Evolutionary conservation across 2,329 filamentous ascomycete genomes (phyloP), one percentile per base, ranked within the genome.

Genomic region (Elsinoe batatas): DNA sequence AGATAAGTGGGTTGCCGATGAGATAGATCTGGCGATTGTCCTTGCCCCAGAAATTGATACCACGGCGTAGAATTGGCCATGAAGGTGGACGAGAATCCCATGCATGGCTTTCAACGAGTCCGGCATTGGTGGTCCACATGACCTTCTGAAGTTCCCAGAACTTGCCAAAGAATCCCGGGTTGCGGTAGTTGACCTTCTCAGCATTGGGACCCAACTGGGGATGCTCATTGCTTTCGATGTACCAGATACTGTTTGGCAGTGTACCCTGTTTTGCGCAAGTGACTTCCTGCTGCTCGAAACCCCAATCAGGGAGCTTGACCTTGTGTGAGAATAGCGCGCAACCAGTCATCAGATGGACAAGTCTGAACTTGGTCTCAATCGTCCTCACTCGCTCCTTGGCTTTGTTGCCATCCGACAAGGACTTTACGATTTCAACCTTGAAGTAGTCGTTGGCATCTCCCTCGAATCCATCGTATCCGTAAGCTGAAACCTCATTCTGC

Each of bases 1-100:
- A 98, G 63, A 97, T 85, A 57, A 96, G 72, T 1, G 91, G 91
- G 71, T 98, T 97, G 56, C 93, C 93, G 56, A 96, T 84, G 17
- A 98, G 84, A 71, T 98, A 98, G 64, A 98, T 90, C 70, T 98
- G 93, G 59, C 90, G 88, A 70, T 95, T 80, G 65, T 96, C 80
- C 65, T 87, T 90, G 62, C 91, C 90, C 93, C 93, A 98, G 79
- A 98, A 98, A 76, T 98, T 98, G 79, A 98, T 98, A 65, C 93
- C 93, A 60, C 93, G 88, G 62, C 82, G 82, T 53, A 98, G 82
- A 57, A 94, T 81, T 18, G 93, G 93, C 93, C 93, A 98, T 5
- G 90, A 91, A 33, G 83, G 82, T 32, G 93, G 93, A 44, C 93
- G 87, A 46, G 93, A 97, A 69, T 98, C 93, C 93, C 94, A 98